phyloP scores from a whole-genome alignment of 805 yeast species.

The Pichia eremophila region DNA sequence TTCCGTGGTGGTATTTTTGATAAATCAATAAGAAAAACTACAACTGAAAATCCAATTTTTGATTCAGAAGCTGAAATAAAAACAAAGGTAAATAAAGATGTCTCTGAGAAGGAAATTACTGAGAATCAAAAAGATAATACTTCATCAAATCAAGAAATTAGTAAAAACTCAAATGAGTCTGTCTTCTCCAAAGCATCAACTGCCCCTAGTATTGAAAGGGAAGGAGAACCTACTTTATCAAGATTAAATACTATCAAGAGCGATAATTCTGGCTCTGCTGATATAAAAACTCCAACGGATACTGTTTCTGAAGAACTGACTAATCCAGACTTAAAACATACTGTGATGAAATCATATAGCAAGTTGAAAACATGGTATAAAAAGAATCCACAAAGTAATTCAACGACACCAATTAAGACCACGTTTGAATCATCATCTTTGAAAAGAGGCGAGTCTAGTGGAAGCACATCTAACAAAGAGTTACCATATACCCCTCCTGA shows the following conservation, averaged over 20 bases:
- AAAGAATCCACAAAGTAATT: slow-evolving; percentile 27
- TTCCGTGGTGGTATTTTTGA: slow-evolving; percentile 96
- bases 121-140: too few relatives aligned
- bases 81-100: neutral
- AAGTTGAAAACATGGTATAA: slow-evolving; percentile 66
- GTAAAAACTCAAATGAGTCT: slow-evolving; percentile 1
- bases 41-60: neutral
- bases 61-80: neutral
- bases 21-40: slow-evolving; percentile 21
- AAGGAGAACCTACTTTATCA: neutral
- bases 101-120: neutral
- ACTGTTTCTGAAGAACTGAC: neutral
- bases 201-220: neutral
- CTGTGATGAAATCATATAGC: slow-evolving; percentile 38
- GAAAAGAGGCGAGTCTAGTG: neutral
- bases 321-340: slow-evolving; percentile 5
- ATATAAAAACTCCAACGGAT: neutral
- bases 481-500: slow-evolving; percentile 39
- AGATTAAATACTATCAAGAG: neutral
- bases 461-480: slow-evolving; percentile 3
- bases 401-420: neutral
- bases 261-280: neutral
- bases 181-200: slow-evolving; percentile 8
- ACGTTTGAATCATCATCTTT: neutral
- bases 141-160: neutral